Evolutionary conservation across 768 basidiomycete species (phyloP), one percentile per base, ranked within the genome.

Genomic region (Psilocybe sp.): DNA sequence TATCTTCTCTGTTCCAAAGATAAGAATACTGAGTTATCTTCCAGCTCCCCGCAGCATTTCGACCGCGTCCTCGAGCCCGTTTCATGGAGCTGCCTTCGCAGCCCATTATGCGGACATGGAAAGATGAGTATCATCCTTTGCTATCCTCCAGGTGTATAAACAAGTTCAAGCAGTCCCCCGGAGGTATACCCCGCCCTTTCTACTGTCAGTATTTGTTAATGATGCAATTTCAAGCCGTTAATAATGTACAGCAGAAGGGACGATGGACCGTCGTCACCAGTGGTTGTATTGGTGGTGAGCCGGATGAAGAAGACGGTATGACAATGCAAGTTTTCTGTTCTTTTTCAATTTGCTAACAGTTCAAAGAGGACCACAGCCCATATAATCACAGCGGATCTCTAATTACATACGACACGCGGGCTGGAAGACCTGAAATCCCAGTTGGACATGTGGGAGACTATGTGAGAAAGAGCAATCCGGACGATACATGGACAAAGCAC

Each of bases 301-400:
- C 69, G 11, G 76, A 81, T 37, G 45, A 49, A 13, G 48, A 48
- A 0, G 56, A 57, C 52, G 66, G 69, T 73, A 47, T 36, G 54
- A 51, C 33, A 33, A 44, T 47, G 48, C 19, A 43, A 49, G n/a
- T 47, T 40, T n/a, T 49, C 46, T 55, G 36, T 40, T 28, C 13
- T 16, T 31, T 20, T 11, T 19, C 31, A 10, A 18, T 49, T 40
- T n/a, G 42, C 23, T 35, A 2, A 12, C 39, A 23, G 28, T 35
- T n/a, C 5, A 28, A 9, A 70, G 69, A 65, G 39, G 63, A 58
- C n/a, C 65, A 65, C 0, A 68, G 72, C 56, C 68, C 72, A 3
- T 74, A 80, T 46, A 83, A 82, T 52, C 67, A 61, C 43, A 53
- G 64, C 7, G 81, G 81, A 1, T 75, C 78, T 1, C 54, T 82